phyloP scores from a whole-genome alignment of 176 grass and related monocot genomes.

The Oryza longistaminata region DNA sequence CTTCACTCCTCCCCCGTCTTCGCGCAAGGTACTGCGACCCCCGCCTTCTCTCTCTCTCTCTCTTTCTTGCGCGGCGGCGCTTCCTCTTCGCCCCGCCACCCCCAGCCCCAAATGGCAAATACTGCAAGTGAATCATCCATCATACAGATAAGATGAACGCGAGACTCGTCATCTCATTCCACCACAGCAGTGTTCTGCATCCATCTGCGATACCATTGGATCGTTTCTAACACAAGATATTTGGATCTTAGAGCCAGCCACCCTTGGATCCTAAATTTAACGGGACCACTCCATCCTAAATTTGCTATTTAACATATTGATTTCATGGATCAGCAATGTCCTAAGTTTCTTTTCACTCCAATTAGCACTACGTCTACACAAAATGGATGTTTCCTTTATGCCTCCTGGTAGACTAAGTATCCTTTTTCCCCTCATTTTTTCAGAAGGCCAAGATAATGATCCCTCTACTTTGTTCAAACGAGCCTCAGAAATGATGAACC shows the following conservation, averaged over 20 bases:
- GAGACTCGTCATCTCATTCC: too few relatives aligned
- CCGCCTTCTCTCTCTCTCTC: too few relatives aligned
- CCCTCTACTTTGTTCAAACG: conserved; percentile 60
- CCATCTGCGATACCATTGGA: neutral
- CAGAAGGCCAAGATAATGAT: conserved; percentile 64
- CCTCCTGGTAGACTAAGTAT: conserved; percentile 1
- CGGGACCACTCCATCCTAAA: neutral
- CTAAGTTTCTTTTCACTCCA: neutral
- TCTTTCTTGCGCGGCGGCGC: neutral
- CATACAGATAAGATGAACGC: neutral
- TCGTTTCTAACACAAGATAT: neutral
- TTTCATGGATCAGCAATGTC: neutral
- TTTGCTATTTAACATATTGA: neutral
- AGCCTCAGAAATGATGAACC: conserved; percentile 76
- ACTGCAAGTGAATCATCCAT: neutral
- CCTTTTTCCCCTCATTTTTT: neutral
- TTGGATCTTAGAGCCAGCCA: neutral
- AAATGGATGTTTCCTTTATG: neutral
- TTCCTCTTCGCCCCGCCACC: neutral
- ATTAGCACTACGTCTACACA: neutral
- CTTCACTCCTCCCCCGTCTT: conserved; percentile 8
- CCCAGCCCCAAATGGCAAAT: too few relatives aligned
- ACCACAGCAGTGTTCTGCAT: neutral
- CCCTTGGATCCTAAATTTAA: neutral
- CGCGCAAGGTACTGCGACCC: conserved; percentile 24